phyloP scores from a whole-genome alignment of 2,329 filamentous ascomycete genomes.

The Mycosphaerella arachidis region DNA sequence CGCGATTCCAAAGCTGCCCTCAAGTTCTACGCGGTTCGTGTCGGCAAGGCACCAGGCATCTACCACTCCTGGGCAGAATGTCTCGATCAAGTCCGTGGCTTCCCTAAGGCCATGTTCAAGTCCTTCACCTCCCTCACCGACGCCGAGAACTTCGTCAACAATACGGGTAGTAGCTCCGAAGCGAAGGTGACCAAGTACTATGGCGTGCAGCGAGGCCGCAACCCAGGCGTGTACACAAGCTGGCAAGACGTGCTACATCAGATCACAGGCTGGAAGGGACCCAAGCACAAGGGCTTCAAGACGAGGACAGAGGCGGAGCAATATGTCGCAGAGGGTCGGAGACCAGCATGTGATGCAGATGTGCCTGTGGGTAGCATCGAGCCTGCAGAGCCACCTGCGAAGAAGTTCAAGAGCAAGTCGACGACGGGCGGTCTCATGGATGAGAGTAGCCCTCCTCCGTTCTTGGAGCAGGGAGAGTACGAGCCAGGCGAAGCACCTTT shows the following conservation, averaged over 20 bases:
- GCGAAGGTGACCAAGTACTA: conserved; percentile 49
- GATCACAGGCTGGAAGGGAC: conserved; percentile 67
- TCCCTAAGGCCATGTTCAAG: conserved; percentile 57
- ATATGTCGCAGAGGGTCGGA: conserved; percentile 55
- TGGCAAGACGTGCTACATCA: conserved; percentile 69
- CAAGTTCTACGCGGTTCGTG: conserved; percentile 62
- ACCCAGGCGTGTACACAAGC: conserved; percentile 59
- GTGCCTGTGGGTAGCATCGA: conserved; percentile 20
- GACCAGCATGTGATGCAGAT: conserved; percentile 5
- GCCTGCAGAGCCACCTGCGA: conserved; percentile 27
- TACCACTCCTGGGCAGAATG: conserved; percentile 62
- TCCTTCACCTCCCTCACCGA: conserved; percentile 70
- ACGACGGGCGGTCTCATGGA: conserved; percentile 33
- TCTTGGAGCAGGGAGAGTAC: conserved; percentile 33
- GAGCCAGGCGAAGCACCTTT: conserved; percentile 54
- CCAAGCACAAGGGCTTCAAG: conserved; percentile 50
- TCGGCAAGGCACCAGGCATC: conserved; percentile 57
- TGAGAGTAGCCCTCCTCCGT: conserved; percentile 14
- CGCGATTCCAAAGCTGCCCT: conserved; percentile 38
- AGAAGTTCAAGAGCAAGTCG: conserved; percentile 40
- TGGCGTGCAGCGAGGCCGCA: conserved; percentile 54
- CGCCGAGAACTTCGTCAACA: conserved; percentile 72
- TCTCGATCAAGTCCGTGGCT: conserved; percentile 57
- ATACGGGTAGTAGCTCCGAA: conserved; percentile 34
- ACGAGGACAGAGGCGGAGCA: conserved; percentile 65